Percentiles rank a stretch among this genome's conserved stretches.
Evolutionary conservation across 495 filamentous ascomycete species (phyloP).

Genomic region (Neurospora sp.): DNA sequence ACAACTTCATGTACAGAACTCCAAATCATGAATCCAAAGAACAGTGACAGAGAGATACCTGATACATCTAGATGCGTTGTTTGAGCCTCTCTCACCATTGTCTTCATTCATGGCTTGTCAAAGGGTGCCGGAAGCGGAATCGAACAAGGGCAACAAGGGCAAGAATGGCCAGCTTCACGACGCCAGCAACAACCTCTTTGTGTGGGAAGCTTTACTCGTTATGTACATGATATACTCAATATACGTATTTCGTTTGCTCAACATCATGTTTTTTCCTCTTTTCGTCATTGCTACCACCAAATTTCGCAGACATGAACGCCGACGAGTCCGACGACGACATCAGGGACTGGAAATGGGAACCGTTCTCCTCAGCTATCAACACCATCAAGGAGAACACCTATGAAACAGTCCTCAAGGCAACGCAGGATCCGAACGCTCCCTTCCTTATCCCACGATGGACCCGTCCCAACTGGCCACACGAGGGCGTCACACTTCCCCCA

Average conservation of each 20-base stretch:
- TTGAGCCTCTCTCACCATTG: not conserved
- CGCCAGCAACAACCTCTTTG: not conserved
- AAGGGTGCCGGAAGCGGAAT: not conserved
- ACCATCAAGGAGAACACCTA: not conserved
- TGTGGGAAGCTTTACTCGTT: not conserved
- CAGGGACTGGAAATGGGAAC: not conserved
- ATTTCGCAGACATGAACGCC: not conserved
- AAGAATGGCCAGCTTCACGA: not conserved
- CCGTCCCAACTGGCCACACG: not conserved
- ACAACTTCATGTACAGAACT: not conserved
- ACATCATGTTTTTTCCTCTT: not conserved
- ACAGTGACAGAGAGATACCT: accelerated
- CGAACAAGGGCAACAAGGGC: not conserved
- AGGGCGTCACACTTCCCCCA: not conserved
- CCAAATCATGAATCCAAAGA: not conserved
- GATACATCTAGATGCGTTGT: not conserved
- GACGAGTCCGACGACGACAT: not conserved
- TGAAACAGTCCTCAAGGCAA: not conserved
- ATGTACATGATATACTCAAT: not conserved
- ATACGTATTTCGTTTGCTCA: not conserved
- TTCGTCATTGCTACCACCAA: not conserved
- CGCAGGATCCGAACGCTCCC: not conserved
- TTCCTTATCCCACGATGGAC: not conserved
- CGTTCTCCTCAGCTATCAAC: accelerated
- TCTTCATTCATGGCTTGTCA: not conserved